Evolutionary conservation across 108 stramenopile genomes (phyloP).

Genomic region (Nitzschia sp.): DNA sequence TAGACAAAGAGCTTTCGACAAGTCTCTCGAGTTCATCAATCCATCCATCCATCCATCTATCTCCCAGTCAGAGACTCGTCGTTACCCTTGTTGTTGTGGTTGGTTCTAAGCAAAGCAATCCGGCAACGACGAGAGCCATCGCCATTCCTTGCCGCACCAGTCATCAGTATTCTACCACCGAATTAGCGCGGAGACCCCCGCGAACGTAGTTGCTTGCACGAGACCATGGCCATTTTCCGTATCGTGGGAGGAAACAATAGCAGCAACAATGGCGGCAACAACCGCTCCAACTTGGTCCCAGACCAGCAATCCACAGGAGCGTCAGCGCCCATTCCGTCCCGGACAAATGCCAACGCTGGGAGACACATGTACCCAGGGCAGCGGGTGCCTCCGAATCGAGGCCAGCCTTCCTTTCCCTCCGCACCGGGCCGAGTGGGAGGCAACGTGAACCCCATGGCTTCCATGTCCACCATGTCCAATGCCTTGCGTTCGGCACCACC

Average conservation of each 20-base stretch:
- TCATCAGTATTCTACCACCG: too few relatives aligned
- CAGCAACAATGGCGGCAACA: constrained; percentile 15
- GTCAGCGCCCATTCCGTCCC: neutral
- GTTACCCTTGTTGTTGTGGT: too few relatives aligned
- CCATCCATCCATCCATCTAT: too few relatives aligned
- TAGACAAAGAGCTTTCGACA: too few relatives aligned
- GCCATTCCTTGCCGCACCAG: too few relatives aligned
- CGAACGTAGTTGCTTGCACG: neutral
- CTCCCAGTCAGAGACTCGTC: too few relatives aligned
- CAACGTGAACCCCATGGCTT: neutral
- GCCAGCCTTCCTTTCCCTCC: constrained; percentile 4
- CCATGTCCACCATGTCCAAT: neutral
- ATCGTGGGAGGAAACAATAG: constrained; percentile 34
- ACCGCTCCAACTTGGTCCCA: neutral
- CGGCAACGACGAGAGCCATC: too few relatives aligned
- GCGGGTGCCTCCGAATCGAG: constrained; percentile 13
- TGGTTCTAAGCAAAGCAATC: too few relatives aligned
- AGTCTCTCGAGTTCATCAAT: too few relatives aligned
- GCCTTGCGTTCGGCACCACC: neutral
- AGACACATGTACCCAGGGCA: constrained; percentile 32
- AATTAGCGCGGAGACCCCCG: neutral
- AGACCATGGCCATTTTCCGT: constrained; percentile 36
- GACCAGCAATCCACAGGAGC: neutral
- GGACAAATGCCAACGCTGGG: neutral
- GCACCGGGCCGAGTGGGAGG: constrained; percentile 4